Evolutionary conservation across 352 stramenopile genomes (phyloP).

Genomic region (Phytophthora sansomeana): DNA sequence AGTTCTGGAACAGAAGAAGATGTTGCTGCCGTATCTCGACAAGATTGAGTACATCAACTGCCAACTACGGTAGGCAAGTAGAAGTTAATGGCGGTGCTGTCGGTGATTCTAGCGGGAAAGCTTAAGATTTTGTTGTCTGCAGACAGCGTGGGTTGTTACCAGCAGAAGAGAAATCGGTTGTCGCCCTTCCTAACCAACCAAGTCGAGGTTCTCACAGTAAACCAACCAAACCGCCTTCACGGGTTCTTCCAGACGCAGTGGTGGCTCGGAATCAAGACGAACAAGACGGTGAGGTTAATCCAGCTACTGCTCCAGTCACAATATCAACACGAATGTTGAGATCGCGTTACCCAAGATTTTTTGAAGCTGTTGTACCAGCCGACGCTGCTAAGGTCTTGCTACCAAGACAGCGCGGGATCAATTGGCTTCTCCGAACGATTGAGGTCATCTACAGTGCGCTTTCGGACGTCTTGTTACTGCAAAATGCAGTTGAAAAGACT

Average conservation of each 20-base stretch:
- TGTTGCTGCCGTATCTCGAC: conserved; percentile 84
- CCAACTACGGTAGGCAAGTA: conserved; percentile 58
- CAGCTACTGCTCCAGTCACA: background rate
- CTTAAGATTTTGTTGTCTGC: background rate
- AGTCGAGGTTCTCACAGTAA: conserved; percentile 11
- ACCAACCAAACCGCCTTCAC: conserved; percentile 13
- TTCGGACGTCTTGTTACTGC: conserved; percentile 29
- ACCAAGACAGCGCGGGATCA: conserved; percentile 55
- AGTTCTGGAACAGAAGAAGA: conserved; percentile 78
- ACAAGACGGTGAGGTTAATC: conserved; percentile 7
- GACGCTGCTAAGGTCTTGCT: conserved; percentile 5
- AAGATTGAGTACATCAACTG: conserved; percentile 91
- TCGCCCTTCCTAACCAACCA: background rate
- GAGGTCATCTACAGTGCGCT: conserved; percentile 76
- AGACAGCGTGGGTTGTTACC: conserved; percentile 59
- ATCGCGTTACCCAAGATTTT: conserved; percentile 62
- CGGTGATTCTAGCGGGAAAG: background rate
- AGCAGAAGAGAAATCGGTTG: conserved; percentile 20
- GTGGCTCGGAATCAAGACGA: conserved; percentile 37
- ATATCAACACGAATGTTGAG: conserved; percentile 47
- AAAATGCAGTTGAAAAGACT: conserved; percentile 4
- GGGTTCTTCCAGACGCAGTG: conserved; percentile 2
- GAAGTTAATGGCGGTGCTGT: background rate
- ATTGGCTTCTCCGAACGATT: conserved; percentile 70
- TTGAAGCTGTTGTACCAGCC: conserved; percentile 39